These are phyloP conservation scores for Scutellaria minor DNA, from an alignment of 257 asterid species.

Conservation along the genomic window DNA sequence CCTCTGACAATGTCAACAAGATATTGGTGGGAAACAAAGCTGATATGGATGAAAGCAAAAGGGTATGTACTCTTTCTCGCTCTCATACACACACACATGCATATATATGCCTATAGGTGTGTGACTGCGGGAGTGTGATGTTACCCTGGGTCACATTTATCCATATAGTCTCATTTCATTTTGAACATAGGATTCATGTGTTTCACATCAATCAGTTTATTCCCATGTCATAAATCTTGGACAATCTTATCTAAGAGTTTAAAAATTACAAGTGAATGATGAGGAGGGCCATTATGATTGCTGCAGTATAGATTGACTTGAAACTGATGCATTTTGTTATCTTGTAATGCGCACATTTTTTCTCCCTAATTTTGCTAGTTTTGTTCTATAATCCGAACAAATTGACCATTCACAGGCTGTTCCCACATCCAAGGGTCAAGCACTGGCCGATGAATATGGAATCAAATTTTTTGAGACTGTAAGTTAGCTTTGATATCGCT, in stretches of 20 bases:
- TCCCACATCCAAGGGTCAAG: constrained; percentile 81
- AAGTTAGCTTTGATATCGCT: constrained; percentile 39
- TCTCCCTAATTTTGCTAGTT: not conserved
- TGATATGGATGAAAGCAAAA: constrained; percentile 89
- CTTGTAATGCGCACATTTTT: constrained; percentile 6
- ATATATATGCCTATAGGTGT: not conserved
- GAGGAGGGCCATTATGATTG: not conserved
- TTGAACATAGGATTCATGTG: not conserved
- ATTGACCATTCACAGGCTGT: constrained; percentile 54
- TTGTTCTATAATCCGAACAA: not conserved
- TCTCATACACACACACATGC: not conserved
- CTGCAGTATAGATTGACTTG: no score
- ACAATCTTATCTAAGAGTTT: not conserved
- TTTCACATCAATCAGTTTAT: constrained; percentile 1
- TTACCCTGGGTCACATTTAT: not conserved
- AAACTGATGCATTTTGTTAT: no score
- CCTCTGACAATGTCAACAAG: constrained; percentile 82
- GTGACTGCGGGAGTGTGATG: constrained; percentile 10
- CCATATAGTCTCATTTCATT: no score
- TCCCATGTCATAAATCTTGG: constrained; percentile 1
- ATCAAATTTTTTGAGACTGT: constrained; percentile 85
- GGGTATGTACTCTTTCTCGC: constrained; percentile 50
- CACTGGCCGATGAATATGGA: constrained; percentile 88
- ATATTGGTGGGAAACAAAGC: constrained; percentile 86
- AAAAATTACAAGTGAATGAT: constrained; percentile 21